These are phyloP conservation scores for Plantago major DNA, from an alignment of 257 asterid species.

Conservation along the genomic window DNA sequence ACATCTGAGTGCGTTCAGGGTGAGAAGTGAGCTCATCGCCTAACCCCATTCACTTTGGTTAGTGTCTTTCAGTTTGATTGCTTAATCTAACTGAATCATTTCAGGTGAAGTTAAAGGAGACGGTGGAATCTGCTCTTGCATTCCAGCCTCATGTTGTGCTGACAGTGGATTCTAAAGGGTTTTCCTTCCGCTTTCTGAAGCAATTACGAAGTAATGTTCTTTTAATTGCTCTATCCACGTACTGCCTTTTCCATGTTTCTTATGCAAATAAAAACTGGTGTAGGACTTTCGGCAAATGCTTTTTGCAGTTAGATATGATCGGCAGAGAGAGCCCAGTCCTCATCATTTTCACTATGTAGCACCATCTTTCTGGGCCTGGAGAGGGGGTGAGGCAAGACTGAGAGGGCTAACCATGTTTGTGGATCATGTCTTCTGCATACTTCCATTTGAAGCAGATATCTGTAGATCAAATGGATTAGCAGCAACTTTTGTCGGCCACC, in stretches of 20 bases:
- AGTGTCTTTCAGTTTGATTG: conserved; percentile 1
- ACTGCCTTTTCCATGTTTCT: conserved; percentile 18
- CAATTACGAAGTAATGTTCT: conserved; percentile 54
- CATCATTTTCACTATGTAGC: conserved; percentile 89
- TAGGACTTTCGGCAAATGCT: conserved; percentile 39
- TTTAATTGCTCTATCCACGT: conserved; percentile 13
- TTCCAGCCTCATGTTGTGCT: conserved; percentile 88
- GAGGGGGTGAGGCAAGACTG: conserved; percentile 88
- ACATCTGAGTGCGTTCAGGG: conserved; percentile 72
- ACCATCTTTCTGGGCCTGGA: conserved; percentile 99
- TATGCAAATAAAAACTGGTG: conserved; percentile 31
- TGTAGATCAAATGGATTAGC: conserved; percentile 64
- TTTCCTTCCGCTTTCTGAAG: conserved; percentile 85
- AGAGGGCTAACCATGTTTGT: conserved; percentile 61
- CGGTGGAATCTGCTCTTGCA: conserved; percentile 59
- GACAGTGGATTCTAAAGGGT: conserved; percentile 91
- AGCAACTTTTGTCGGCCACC: conserved; percentile 97
- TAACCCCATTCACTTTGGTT: conserved; percentile 9
- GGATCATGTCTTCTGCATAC: conserved; percentile 88
- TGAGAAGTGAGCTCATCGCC: conserved; percentile 27
- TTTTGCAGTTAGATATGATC: conserved; percentile 67
- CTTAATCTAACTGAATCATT: conserved; percentile 19
- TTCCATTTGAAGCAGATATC: conserved; percentile 86
- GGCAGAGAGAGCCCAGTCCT: conserved; percentile 42
- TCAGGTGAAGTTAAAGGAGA: conserved; percentile 63